Evolutionary conservation across 2,329 filamentous ascomycete genomes (phyloP).

Genomic region (Talaromyces sp.): DNA sequence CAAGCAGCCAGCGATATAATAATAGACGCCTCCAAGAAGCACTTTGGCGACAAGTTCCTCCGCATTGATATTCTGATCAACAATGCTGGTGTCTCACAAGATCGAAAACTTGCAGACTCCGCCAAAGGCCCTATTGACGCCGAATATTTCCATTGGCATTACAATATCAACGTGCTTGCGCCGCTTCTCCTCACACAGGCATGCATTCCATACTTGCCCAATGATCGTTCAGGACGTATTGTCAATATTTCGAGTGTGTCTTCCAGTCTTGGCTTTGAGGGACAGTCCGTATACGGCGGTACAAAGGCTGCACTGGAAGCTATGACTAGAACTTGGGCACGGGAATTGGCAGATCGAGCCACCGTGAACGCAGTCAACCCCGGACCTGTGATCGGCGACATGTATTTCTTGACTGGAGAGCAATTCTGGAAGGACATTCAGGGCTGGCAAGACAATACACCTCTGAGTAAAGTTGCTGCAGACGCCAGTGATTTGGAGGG

Average conservation of each 20-base stretch:
- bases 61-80: constrained; percentile 83
- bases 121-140: constrained; percentile 60
- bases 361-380: constrained; percentile 68
- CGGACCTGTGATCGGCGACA: constrained; percentile 65
- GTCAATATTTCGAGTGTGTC: constrained; percentile 63
- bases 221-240: constrained; percentile 65
- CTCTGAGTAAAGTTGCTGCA: constrained; percentile 58
- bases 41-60: constrained; percentile 50
- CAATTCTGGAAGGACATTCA: constrained; percentile 60
- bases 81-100: constrained; percentile 68
- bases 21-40: constrained; percentile 57
- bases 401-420: constrained; percentile 59
- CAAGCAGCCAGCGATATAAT: constrained; percentile 59
- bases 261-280: constrained; percentile 56
- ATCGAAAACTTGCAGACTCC: constrained; percentile 60
- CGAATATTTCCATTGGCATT: constrained; percentile 68
- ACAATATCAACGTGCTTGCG: constrained; percentile 77
- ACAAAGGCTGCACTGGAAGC: constrained; percentile 67
- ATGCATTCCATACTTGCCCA: constrained; percentile 65
- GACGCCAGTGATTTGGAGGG: constrained; percentile 46
- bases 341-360: constrained; percentile 60
- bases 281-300: constrained; percentile 63
- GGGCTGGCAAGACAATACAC: constrained; percentile 62
- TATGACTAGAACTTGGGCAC: constrained; percentile 68
- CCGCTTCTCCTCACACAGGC: constrained; percentile 77